Evolutionary conservation across 257 asterid genomes (phyloP).

Genomic region (Galeopsis tetrahit): DNA sequence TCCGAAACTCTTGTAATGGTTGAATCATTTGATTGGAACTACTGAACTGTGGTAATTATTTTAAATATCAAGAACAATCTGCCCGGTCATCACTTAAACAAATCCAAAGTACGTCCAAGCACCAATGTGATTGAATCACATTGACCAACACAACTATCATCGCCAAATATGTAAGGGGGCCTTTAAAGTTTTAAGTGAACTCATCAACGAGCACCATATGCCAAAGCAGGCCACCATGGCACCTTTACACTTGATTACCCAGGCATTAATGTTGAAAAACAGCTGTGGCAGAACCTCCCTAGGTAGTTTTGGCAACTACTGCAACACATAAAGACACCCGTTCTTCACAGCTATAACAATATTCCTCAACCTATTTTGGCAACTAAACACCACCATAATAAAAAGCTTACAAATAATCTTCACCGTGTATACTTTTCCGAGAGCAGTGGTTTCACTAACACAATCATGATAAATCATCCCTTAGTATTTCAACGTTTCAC

Average conservation of each 20-base stretch:
- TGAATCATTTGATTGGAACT: neutral
- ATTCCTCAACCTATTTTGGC: constrained; percentile 27
- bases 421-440: constrained; percentile 15
- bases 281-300: constrained; percentile 31
- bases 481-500: neutral
- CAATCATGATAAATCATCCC: constrained; percentile 26
- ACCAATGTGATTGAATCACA: neutral
- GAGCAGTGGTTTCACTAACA: constrained; percentile 19
- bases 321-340: constrained; percentile 6
- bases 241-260: neutral
- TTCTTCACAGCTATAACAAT: constrained; percentile 32
- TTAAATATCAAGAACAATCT: constrained; percentile 2
- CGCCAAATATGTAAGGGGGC: constrained; percentile 4
- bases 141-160: constrained; percentile 27
- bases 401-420: constrained; percentile 28
- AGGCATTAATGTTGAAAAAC: neutral
- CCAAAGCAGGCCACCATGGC: constrained; percentile 26
- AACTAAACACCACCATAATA: constrained; percentile 18
- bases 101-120: constrained; percentile 3
- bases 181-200: constrained; percentile 14
- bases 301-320: constrained; percentile 27
- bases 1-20: neutral
- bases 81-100: neutral
- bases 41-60: neutral
- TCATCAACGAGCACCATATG: constrained; percentile 21